Conservation (phyloP, 768 basidiomycete genomes). For the Xanthoconium stramineum region DNA sequence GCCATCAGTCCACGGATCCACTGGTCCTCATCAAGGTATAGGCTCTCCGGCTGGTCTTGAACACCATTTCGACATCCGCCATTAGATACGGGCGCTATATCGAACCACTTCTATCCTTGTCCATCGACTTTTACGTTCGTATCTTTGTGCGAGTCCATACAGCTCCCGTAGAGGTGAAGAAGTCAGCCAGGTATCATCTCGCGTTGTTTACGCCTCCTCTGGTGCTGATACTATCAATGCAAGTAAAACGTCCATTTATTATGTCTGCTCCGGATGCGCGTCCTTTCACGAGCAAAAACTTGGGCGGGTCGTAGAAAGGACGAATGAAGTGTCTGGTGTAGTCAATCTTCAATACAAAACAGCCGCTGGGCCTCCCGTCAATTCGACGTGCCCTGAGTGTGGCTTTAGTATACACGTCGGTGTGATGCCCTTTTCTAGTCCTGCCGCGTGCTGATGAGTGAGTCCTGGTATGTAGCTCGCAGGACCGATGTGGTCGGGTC, state of each 20-base stretch:
- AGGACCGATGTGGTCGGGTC: constrained; percentile 96
- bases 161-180: constrained; percentile 81
- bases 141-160: constrained; percentile 80
- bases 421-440: constrained; percentile 18
- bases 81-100: constrained; percentile 91
- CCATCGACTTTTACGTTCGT: constrained; percentile 97
- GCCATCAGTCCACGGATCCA: background rate
- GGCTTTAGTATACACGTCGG: constrained; percentile 68
- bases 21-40: constrained; percentile 28
- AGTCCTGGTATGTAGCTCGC: constrained; percentile 52
- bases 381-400: constrained; percentile 79
- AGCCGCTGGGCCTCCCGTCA: constrained; percentile 61
- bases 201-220: background rate
- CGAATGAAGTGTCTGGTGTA: constrained; percentile 51
- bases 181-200: constrained; percentile 61
- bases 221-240: constrained; percentile 11
- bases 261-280: constrained; percentile 83
- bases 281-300: constrained; percentile 80
- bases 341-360: constrained; percentile 70
- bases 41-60: constrained; percentile 90
- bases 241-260: constrained; percentile 84
- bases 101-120: constrained; percentile 82
- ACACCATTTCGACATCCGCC: constrained; percentile 82
- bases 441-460: background rate
- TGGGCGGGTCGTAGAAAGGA: constrained; percentile 66